Conservation (phyloP, 176 grass and related monocot species). For the Hsuehochloa calcarea region DNA sequence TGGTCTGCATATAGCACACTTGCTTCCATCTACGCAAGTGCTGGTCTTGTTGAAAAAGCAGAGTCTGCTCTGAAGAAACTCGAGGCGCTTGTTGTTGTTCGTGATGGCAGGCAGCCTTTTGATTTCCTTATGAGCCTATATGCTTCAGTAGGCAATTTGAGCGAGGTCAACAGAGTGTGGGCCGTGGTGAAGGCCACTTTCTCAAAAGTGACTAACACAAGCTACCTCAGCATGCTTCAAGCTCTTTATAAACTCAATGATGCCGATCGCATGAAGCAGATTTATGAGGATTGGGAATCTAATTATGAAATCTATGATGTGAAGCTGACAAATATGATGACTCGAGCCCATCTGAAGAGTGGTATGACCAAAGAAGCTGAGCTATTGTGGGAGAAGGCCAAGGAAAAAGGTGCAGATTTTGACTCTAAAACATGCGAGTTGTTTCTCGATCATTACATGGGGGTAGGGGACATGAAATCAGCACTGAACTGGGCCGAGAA, state of each 20-base stretch:
- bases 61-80: slow-evolving; percentile 69
- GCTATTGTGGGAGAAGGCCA: slow-evolving; percentile 43
- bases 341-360: slow-evolving; percentile 48
- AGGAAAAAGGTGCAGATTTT: slow-evolving; percentile 45
- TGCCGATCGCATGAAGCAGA: slow-evolving; percentile 43
- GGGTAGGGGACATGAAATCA: slow-evolving; percentile 17
- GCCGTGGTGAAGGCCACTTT: slow-evolving; percentile 46
- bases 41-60: slow-evolving; percentile 52
- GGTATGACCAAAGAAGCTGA: slow-evolving; percentile 58
- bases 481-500: slow-evolving; percentile 67
- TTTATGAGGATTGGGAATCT: slow-evolving; percentile 74
- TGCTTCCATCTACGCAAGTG: slow-evolving; percentile 64
- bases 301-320: slow-evolving; percentile 43
- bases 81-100: slow-evolving; percentile 41
- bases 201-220: slow-evolving; percentile 51
- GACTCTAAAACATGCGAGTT: slow-evolving; percentile 58
- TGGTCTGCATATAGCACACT: slow-evolving; percentile 73
- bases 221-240: slow-evolving; percentile 66
- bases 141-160: slow-evolving; percentile 59
- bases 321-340: slow-evolving; percentile 63
- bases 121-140: slow-evolving; percentile 59
- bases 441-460: slow-evolving; percentile 63
- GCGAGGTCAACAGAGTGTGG: slow-evolving; percentile 64
- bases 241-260: slow-evolving; percentile 70
- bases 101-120: slow-evolving; percentile 49